A percentile compares a stretch with the other conserved stretches of the same genome.
Conservation (phyloP, 805 yeast genomes). For the Lipomyces starkeyi region DNA sequence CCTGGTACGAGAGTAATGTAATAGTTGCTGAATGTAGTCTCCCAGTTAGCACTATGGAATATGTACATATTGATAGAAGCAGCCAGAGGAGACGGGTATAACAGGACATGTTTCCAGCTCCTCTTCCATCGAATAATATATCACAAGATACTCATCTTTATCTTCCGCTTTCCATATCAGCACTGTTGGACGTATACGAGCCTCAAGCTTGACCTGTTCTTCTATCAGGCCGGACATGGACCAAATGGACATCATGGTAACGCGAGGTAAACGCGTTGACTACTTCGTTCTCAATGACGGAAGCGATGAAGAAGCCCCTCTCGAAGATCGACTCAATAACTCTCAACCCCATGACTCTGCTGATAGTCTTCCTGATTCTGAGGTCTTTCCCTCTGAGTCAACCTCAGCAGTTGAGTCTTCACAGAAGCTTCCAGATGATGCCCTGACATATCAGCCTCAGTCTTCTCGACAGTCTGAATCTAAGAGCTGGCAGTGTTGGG, state of each 20-base stretch:
- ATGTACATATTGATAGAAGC: constrained; percentile 6
- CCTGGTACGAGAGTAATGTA: constrained; percentile 9
- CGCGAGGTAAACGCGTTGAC: constrained; percentile 5
- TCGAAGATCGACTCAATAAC: background rate
- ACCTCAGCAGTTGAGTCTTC: constrained; percentile 5
- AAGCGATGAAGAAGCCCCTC: constrained; percentile 7
- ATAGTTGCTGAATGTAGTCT: constrained; percentile 1
- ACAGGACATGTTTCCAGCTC: background rate
- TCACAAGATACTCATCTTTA: constrained; percentile 6
- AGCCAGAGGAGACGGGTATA: constrained; percentile 6
- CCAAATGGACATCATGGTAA: constrained; percentile 1
- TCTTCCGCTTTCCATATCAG: background rate
- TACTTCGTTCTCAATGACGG: constrained; percentile 8
- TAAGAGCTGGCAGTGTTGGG: too few species aligned
- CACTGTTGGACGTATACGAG: constrained; percentile 5
- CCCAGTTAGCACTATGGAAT: background rate
- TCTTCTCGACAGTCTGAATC: too few species aligned
- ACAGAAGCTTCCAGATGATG: constrained; percentile 4
- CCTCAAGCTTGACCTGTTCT: background rate
- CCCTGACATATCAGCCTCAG: background rate
- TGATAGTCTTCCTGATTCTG: constrained; percentile 4
- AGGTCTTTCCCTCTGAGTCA: constrained; percentile 6
- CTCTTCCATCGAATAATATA: constrained; percentile 3
- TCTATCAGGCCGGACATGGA: constrained; percentile 2
- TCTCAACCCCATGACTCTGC: background rate